phyloP scores from a whole-genome alignment of 2,329 filamentous ascomycete genomes.

The Capronia americana region DNA sequence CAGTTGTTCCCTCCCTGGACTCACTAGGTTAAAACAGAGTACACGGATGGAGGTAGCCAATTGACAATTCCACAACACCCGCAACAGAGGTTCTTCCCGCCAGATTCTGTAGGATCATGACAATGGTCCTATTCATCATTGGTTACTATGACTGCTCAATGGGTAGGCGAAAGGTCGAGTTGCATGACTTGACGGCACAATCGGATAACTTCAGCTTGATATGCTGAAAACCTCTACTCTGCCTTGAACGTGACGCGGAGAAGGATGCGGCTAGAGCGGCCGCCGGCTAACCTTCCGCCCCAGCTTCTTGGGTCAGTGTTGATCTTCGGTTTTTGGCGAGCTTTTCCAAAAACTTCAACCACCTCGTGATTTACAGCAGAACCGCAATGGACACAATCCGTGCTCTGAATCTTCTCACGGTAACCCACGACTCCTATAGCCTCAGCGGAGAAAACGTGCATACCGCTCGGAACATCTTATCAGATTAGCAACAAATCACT shows the following conservation, averaged over 20 bases:
- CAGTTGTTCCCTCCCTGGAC: not conserved
- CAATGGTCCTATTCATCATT: not conserved
- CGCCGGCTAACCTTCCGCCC: not conserved
- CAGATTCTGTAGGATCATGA: not conserved
- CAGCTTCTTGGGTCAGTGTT: not conserved
- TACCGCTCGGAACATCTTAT: not conserved
- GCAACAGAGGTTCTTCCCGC: not conserved
- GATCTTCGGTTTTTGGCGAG: not conserved
- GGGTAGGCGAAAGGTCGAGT: not conserved
- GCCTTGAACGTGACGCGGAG: not conserved
- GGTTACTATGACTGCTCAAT: not conserved
- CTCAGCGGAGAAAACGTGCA: not conserved
- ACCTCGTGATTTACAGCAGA: not conserved
- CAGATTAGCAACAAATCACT: slow-evolving; percentile 37
- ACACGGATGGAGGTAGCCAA: not conserved
- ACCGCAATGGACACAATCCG: not conserved
- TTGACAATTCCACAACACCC: not conserved
- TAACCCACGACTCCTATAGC: not conserved
- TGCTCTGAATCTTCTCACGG: not conserved
- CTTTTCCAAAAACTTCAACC: not conserved
- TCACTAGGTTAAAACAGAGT: not conserved
- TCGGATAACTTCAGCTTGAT: not conserved
- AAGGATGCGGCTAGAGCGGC: not conserved
- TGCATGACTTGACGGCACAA: not conserved
- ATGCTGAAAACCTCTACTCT: too few relatives aligned